These are phyloP conservation scores for Lomentospora prolificans DNA, from an alignment of 2,329 filamentous ascomycete species.

Conservation along the genomic window DNA sequence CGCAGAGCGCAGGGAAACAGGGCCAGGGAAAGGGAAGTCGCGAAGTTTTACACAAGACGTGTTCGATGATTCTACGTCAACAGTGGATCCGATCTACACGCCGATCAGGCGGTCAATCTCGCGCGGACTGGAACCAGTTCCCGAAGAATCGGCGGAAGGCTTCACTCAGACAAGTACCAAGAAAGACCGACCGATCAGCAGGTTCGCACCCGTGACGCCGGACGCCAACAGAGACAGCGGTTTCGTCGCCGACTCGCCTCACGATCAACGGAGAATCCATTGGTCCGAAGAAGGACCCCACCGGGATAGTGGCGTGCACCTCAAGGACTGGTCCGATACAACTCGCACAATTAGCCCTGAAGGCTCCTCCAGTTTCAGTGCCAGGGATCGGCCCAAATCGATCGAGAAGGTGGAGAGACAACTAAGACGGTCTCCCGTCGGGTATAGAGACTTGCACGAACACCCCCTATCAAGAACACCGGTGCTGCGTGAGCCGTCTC, in stretches of 20 bases:
- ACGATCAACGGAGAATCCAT: constrained; percentile 25
- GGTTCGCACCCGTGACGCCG: constrained; percentile 13
- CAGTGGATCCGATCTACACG: not conserved
- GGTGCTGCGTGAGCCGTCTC: constrained; percentile 28
- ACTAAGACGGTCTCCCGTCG: constrained; percentile 12
- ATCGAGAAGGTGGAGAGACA: constrained; percentile 17
- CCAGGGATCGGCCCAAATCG: constrained; percentile 4
- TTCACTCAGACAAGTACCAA: constrained; percentile 25
- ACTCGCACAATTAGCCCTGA: constrained; percentile 14
- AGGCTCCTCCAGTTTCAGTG: not conserved
- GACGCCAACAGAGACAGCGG: constrained; percentile 41
- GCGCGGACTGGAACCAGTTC: constrained; percentile 39
- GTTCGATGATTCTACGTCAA: not conserved
- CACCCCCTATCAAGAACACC: constrained; percentile 27
- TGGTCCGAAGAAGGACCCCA: constrained; percentile 23
- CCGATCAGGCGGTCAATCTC: constrained; percentile 10
- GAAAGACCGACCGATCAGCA: constrained; percentile 26
- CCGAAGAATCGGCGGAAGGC: constrained; percentile 27
- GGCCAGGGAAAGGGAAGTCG: not conserved
- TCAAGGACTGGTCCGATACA: constrained; percentile 35
- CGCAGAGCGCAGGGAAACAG: too few relatives aligned
- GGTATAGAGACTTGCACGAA: constrained; percentile 9
- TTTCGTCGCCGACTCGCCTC: constrained; percentile 35
- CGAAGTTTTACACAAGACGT: not conserved
- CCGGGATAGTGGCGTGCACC: constrained; percentile 48